phyloP scores from a whole-genome alignment of 805 yeast genomes.

The Saccharomycopsis sp. region DNA sequence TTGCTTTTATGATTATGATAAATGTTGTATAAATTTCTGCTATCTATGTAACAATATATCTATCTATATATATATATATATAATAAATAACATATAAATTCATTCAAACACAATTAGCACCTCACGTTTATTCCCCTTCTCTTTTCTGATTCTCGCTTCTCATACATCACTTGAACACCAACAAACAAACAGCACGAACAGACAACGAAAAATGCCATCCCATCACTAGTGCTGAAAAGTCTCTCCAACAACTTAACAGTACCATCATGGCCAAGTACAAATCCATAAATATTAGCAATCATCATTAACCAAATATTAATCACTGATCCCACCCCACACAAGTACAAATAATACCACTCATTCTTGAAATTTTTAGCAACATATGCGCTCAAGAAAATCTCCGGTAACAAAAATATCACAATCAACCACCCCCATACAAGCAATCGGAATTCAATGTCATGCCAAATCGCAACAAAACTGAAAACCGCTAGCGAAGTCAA shows the following conservation, averaged over 20 bases:
- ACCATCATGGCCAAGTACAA: conserved; percentile 89
- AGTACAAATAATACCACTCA: conserved; percentile 67
- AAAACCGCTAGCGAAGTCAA: conserved; percentile 79
- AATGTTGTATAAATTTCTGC: background rate
- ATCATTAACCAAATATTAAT: conserved; percentile 95
- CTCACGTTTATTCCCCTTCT: conserved; percentile 76
- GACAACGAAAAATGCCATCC: conserved; percentile 52
- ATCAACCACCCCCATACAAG: conserved; percentile 95
- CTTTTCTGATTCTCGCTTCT: conserved; percentile 77
- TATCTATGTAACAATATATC: background rate
- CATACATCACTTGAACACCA: conserved; percentile 92
- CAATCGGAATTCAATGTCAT: conserved; percentile 83
- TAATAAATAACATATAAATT: background rate
- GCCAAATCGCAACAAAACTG: conserved; percentile 97
- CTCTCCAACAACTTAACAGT: conserved; percentile 55
- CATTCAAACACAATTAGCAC: conserved; percentile 37
- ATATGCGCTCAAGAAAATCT: conserved; percentile 51
- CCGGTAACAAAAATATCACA: conserved; percentile 83
- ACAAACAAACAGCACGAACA: conserved; percentile 67
- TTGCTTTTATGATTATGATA: background rate
- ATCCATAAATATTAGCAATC: conserved; percentile 92
- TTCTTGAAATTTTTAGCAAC: conserved; percentile 33
- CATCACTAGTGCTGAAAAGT: conserved; percentile 65
- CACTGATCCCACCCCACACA: conserved; percentile 85
- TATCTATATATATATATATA: background rate